A percentile compares a stretch with the other conserved stretches of the same genome.
phyloP scores from a whole-genome alignment of 257 asterid species.

The Fraxinus cuspidata region DNA sequence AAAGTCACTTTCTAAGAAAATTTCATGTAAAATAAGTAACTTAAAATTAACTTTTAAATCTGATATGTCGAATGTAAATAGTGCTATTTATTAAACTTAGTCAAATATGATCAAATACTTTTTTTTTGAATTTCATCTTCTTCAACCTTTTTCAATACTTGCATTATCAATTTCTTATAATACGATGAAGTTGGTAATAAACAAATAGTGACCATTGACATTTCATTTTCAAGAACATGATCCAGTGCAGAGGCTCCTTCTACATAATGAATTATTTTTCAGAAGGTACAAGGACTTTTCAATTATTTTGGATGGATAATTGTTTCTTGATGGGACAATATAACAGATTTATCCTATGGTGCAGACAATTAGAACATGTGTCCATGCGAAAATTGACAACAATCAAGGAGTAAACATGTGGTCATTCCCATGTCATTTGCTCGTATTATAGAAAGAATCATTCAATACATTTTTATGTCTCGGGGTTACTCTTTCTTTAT shows the following conservation, averaged over 20 bases:
- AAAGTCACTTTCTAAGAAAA: too few species aligned
- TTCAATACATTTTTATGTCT: neutral
- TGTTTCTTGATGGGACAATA: neutral
- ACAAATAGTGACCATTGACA: neutral
- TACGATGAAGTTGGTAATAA: neutral
- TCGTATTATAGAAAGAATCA: neutral
- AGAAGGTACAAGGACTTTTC: neutral
- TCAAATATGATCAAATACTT: too few species aligned
- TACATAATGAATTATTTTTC: neutral
- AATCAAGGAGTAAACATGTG: neutral
- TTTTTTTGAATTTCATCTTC: too few species aligned
- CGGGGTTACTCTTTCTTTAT: neutral
- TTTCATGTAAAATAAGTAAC: too few species aligned
- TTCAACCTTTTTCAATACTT: neutral
- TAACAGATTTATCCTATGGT: neutral
- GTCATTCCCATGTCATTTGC: neutral
- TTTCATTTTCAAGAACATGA: neutral
- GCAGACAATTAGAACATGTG: neutral
- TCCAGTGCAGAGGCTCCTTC: neutral
- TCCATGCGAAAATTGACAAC: neutral
- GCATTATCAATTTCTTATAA: neutral
- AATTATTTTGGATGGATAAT: neutral
- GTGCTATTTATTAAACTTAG: too few species aligned
- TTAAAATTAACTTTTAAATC: too few species aligned
- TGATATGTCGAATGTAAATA: too few species aligned